These are phyloP conservation scores for Nepenthes alata DNA, from an alignment of 179 eudicot species.

Conservation along the genomic window DNA sequence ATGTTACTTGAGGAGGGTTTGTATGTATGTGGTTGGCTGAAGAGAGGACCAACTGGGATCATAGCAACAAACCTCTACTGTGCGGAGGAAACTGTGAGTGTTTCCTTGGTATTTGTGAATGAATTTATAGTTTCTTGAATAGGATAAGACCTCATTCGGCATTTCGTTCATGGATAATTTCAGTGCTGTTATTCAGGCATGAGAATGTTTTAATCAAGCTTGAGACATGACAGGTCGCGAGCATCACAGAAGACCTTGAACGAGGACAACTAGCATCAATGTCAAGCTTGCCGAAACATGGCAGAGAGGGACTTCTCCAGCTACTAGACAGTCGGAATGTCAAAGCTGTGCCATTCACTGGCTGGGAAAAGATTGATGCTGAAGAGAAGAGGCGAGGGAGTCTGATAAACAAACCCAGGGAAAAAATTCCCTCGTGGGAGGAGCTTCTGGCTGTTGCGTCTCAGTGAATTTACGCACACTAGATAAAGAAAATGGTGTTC, in stretches of 20 bases:
- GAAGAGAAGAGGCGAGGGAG: slow-evolving; percentile 72
- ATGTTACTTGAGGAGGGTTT: slow-evolving; percentile 22
- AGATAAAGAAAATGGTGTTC: too few relatives aligned
- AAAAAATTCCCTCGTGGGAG: slow-evolving; percentile 57
- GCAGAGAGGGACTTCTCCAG: slow-evolving; percentile 65
- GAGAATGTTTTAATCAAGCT: neutral
- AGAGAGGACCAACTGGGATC: slow-evolving; percentile 95
- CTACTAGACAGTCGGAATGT: slow-evolving; percentile 47
- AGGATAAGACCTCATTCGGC: too few relatives aligned
- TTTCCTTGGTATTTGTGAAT: neutral
- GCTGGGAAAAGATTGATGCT: slow-evolving; percentile 72
- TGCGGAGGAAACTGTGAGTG: slow-evolving; percentile 90
- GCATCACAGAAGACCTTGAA: slow-evolving; percentile 60
- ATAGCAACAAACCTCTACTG: slow-evolving; percentile 79
- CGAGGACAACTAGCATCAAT: slow-evolving; percentile 30
- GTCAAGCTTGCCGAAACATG: slow-evolving; percentile 47
- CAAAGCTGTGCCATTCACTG: slow-evolving; percentile 47
- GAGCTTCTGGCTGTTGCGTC: slow-evolving; percentile 61
- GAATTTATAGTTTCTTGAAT: too few relatives aligned
- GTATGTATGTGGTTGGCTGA: slow-evolving; percentile 47
- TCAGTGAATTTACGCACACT: slow-evolving; percentile 13
- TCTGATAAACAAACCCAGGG: slow-evolving; percentile 62
- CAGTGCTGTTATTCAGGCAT: neutral
- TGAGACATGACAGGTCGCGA: slow-evolving; percentile 35
- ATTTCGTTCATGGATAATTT: neutral